Evolutionary conservation across 495 filamentous ascomycete species (phyloP), one percentile per base, ranked within the genome.

Genomic region (Saxispiralis lemnorum): DNA sequence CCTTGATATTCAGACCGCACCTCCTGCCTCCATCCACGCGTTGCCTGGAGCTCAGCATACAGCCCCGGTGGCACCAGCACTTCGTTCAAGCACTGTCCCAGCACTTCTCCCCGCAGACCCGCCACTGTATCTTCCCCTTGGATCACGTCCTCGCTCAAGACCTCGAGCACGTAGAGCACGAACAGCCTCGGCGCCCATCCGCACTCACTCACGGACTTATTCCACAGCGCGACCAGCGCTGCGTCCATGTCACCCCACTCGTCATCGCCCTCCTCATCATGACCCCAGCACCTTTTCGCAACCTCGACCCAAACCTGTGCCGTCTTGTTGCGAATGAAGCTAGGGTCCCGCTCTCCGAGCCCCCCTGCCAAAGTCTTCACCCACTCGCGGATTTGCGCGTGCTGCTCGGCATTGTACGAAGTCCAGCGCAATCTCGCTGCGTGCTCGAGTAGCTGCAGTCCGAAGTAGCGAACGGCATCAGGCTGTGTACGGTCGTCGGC

Each of bases 211-310:
- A 52, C 18, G 1, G 72, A 71, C 16, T 72, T 71, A n/a, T 68
- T 63, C 92, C 92, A 97, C 18, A 95, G 69, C 45, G 72, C 72
- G 34, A 85, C 74, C 34, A 99, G 69, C 50, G 78, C 63, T 35
- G 73, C 67, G 56, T 99, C 89, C 89, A 99, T 95, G 58, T 92
- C 76, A 62, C 79, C 71, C 89, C 89, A 99, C 37, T 88, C 82
- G 24, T 72, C 66, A 9, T 28, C 24, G 24, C 24, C 24, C 9
- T 28, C 24, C 9, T 28, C 24, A 28, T 28, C 24, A 9, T 4
- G 4, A 9, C 68, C 84, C 92, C 92, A 99, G 53, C 74, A 81
- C 54, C 87, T 71, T 65, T 99, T 96, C 19, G 86, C 85, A 40
- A 93, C 63, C 58, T 95, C 89, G 6, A 84, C 81, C 92, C 89